A percentile compares a stretch with the other conserved stretches of the same genome.
Evolutionary conservation across 2,329 filamentous ascomycete species (phyloP).

Genomic region (Pseudogymnoascus sp.): DNA sequence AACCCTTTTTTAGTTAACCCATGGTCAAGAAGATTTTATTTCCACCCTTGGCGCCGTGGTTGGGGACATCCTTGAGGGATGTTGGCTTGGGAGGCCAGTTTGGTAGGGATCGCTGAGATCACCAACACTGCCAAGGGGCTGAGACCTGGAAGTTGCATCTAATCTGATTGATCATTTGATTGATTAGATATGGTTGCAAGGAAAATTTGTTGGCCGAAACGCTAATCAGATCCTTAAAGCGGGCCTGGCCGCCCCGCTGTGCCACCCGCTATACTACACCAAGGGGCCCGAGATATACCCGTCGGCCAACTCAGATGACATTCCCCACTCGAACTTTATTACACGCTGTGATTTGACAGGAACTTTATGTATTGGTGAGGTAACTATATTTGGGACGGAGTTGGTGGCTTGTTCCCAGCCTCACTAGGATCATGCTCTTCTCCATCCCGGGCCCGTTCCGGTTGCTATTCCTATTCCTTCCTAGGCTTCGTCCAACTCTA

Average conservation of each 20-base stretch:
- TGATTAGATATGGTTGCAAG: slow-evolving; percentile 2
- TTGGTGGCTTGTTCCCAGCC: not conserved
- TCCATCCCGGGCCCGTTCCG: not conserved
- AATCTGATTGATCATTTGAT: slow-evolving; percentile 10
- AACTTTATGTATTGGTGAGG: not conserved
- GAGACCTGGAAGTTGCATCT: not conserved
- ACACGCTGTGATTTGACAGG: not conserved
- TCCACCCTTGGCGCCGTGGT: not conserved
- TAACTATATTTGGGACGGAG: not conserved
- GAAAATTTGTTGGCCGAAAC: not conserved
- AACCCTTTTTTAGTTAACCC: not conserved
- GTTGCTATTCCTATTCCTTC: not conserved
- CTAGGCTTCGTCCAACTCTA: not conserved
- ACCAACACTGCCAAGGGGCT: not conserved
- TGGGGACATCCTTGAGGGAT: not conserved
- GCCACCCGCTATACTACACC: not conserved
- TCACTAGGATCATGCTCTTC: not conserved
- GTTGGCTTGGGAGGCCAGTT: not conserved
- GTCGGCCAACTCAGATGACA: not conserved
- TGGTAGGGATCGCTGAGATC: not conserved
- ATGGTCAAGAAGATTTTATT: not conserved
- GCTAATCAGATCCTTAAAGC: slow-evolving; percentile 1
- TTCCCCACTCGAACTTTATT: not conserved
- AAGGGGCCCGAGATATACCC: not conserved
- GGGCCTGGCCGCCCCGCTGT: not conserved